Conservation (phyloP, 2,329 filamentous ascomycete genomes). For the Fusarium sp. region DNA sequence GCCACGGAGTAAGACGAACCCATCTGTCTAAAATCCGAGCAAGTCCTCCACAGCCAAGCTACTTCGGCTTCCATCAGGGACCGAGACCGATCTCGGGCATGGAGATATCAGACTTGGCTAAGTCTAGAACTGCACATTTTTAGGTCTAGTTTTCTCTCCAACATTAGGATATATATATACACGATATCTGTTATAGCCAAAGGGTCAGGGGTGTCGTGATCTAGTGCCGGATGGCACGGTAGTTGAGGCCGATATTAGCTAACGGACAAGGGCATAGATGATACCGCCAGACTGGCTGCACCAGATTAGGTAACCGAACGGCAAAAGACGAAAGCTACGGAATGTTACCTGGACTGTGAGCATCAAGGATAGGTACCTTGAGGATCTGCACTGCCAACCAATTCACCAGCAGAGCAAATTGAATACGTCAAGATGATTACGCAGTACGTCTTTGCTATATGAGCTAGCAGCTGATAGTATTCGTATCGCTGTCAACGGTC, state of each 20-base stretch:
- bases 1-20: conserved; percentile 8
- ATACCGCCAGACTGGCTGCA: conserved; percentile 34
- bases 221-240: conserved; percentile 31
- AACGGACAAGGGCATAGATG: conserved; percentile 20
- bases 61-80: neutral
- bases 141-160: conserved; percentile 19
- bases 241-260: conserved; percentile 33
- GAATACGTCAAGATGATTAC: conserved; percentile 9
- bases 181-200: too few species aligned
- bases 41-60: neutral
- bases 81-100: conserved; percentile 14
- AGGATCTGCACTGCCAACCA: conserved; percentile 25
- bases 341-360: conserved; percentile 35
- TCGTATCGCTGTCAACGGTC: conserved; percentile 10
- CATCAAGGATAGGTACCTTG: conserved; percentile 33
- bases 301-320: conserved; percentile 21
- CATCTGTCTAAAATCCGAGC: neutral
- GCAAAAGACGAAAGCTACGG: conserved; percentile 19
- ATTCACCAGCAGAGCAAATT: conserved; percentile 19
- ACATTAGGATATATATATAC: conserved; percentile 9
- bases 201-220: conserved; percentile 2
- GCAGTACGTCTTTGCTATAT: conserved; percentile 21
- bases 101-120: neutral
- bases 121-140: conserved; percentile 5
- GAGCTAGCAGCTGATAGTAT: conserved; percentile 10